Conservation (phyloP, 768 basidiomycete genomes). For the Serendipita sp. region DNA sequence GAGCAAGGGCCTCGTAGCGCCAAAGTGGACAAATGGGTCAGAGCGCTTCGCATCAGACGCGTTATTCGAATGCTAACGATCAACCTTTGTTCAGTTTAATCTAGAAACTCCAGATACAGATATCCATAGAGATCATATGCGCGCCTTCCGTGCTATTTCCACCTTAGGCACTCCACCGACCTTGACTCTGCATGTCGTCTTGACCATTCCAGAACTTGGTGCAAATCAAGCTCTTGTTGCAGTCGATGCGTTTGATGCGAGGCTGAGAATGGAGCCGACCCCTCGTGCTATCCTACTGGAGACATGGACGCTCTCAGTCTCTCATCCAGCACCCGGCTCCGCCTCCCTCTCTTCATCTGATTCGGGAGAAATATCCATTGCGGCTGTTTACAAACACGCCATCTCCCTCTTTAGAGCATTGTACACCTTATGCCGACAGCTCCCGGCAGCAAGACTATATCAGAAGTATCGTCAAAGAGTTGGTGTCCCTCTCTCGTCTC, state of each 20-base stretch:
- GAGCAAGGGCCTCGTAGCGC: conserved; percentile 19
- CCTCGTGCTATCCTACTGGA: conserved; percentile 58
- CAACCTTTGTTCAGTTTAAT: conserved; percentile 42
- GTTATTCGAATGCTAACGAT: background rate
- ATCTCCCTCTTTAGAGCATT: conserved; percentile 68
- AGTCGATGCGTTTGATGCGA: conserved; percentile 32
- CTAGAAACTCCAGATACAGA: conserved; percentile 63
- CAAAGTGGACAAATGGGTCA: conserved; percentile 70
- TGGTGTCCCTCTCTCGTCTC: background rate
- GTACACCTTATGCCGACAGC: conserved; percentile 51
- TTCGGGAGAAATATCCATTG: conserved; percentile 36
- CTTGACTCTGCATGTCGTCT: conserved; percentile 51
- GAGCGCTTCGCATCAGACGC: conserved; percentile 16
- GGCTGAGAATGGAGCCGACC: conserved; percentile 49
- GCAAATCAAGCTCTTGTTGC: conserved; percentile 61
- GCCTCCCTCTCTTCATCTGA: conserved; percentile 14
- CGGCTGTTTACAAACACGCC: conserved; percentile 72
- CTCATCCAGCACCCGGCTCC: conserved; percentile 9
- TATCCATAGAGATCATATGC: conserved; percentile 43
- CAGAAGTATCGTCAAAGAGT: conserved; percentile 36
- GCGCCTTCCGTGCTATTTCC: conserved; percentile 45
- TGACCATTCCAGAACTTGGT: conserved; percentile 50
- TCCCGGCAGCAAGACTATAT: conserved; percentile 62
- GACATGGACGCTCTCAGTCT: conserved; percentile 42
- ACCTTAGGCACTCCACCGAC: conserved; percentile 24